phyloP scores from a whole-genome alignment of 345 rosid species.

The Zanthoxylum bungeanum region DNA sequence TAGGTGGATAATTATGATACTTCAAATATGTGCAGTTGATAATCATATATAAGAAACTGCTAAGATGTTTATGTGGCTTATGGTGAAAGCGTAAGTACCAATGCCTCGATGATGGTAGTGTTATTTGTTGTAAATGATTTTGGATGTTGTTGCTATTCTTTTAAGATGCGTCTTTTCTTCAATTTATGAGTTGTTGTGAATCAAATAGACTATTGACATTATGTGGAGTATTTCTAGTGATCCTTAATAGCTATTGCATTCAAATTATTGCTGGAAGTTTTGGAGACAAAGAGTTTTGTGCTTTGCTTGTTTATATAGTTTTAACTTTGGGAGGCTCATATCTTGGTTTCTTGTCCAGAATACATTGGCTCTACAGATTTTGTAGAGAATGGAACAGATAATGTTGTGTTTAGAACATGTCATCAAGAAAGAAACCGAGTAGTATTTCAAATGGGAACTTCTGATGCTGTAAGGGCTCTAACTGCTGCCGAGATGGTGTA shows the following conservation, averaged over 20 bases:
- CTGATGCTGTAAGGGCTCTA: slow-evolving; percentile 90
- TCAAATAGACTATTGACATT: not conserved
- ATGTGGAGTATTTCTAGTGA: not conserved
- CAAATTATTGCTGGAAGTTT: not conserved
- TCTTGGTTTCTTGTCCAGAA: slow-evolving; percentile 38
- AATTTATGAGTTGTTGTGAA: not conserved
- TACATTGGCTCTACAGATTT: slow-evolving; percentile 60
- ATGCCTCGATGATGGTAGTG: no score
- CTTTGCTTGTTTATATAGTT: not conserved
- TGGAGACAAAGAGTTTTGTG: not conserved
- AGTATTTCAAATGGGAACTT: slow-evolving; percentile 90
- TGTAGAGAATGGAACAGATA: slow-evolving; percentile 83
- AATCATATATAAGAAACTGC: no score
- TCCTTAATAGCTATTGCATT: not conserved
- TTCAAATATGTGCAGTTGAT: no score
- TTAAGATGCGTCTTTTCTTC: not conserved
- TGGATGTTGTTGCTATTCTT: no score
- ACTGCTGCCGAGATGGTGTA: slow-evolving; percentile 82
- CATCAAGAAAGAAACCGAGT: slow-evolving; percentile 53
- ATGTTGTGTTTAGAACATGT: slow-evolving; percentile 83
- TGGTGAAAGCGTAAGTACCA: no score
- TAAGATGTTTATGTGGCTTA: no score
- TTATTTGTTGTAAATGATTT: no score
- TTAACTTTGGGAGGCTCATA: not conserved
- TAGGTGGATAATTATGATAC: not conserved